Conservation (phyloP, 148 eudicot species). For the Fallopia convolvulus region DNA sequence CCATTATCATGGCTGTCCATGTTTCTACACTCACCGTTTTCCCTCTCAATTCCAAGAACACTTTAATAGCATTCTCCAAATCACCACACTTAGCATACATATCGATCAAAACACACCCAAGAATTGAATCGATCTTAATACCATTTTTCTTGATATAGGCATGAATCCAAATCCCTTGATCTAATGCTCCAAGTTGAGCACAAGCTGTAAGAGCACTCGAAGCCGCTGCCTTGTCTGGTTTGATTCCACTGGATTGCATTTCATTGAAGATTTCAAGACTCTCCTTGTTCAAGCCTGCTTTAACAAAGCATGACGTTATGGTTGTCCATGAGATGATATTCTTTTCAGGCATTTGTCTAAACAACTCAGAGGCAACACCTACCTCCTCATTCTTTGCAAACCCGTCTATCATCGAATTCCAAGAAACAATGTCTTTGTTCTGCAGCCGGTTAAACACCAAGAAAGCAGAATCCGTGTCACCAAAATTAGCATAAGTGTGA, state of each 20-base stretch:
- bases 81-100: slow-evolving; percentile 60
- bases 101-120: slow-evolving; percentile 42
- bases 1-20: slow-evolving; percentile 59
- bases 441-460: not conserved
- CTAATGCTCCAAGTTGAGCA: slow-evolving; percentile 23
- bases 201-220: slow-evolving; percentile 28
- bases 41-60: slow-evolving; percentile 40
- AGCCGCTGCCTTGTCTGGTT: slow-evolving; percentile 19
- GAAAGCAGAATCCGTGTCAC: not conserved
- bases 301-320: slow-evolving; percentile 27
- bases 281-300: slow-evolving; percentile 23
- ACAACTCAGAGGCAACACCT: slow-evolving; percentile 17
- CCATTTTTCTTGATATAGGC: not conserved
- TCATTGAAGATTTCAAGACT: slow-evolving; percentile 25
- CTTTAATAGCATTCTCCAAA: slow-evolving; percentile 34
- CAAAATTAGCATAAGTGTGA: not conserved
- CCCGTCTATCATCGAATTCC: slow-evolving; percentile 22
- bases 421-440: not conserved
- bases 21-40: slow-evolving; percentile 47
- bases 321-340: slow-evolving; percentile 34
- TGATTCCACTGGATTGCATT: slow-evolving; percentile 20
- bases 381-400: slow-evolving; percentile 24
- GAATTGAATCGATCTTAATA: slow-evolving; percentile 43
- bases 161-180: slow-evolving; percentile 20
- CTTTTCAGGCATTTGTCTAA: slow-evolving; percentile 22